These are phyloP conservation scores for Salmacisia buchloeana DNA, from an alignment of 1,284 basidiomycete species.

Conservation along the genomic window DNA sequence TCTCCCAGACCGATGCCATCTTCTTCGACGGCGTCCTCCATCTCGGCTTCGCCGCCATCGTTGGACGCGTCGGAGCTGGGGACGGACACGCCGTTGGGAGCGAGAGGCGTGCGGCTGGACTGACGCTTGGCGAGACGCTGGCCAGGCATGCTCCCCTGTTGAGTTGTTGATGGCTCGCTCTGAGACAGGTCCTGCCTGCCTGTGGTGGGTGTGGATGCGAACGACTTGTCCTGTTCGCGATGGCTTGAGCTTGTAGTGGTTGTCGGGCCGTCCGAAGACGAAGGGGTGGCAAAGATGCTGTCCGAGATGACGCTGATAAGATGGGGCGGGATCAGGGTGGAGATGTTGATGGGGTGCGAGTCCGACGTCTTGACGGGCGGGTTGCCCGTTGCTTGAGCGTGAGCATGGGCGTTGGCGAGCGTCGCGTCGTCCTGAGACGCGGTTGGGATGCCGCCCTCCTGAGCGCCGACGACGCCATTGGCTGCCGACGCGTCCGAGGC, in stretches of 20 bases:
- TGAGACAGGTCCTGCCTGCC: too few relatives aligned
- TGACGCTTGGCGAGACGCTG: neutral
- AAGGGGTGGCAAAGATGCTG: neutral
- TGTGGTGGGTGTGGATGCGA: neutral
- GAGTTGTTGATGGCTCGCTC: too few relatives aligned
- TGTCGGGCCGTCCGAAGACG: neutral
- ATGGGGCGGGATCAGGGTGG: constrained; percentile 7
- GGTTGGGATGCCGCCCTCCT: neutral
- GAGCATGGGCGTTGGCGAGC: constrained; percentile 3
- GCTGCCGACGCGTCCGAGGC: neutral
- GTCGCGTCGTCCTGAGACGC: neutral
- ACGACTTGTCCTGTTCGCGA: neutral
- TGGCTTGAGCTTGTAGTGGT: neutral
- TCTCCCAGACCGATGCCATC: constrained; percentile 5
- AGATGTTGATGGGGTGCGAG: constrained; percentile 39
- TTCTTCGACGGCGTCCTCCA: neutral
- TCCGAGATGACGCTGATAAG: neutral
- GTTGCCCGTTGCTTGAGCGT: constrained; percentile 19
- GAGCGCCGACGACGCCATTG: neutral
- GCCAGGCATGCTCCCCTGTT: neutral
- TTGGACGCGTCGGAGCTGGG: too few relatives aligned
- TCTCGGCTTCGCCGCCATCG: too few relatives aligned
- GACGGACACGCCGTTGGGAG: neutral
- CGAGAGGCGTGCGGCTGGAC: neutral
- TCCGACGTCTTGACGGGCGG: constrained; percentile 39